These are phyloP conservation scores for Dissophora ornata DNA, from an alignment of 192 early-diverging fungal species.

Conservation along the genomic window DNA sequence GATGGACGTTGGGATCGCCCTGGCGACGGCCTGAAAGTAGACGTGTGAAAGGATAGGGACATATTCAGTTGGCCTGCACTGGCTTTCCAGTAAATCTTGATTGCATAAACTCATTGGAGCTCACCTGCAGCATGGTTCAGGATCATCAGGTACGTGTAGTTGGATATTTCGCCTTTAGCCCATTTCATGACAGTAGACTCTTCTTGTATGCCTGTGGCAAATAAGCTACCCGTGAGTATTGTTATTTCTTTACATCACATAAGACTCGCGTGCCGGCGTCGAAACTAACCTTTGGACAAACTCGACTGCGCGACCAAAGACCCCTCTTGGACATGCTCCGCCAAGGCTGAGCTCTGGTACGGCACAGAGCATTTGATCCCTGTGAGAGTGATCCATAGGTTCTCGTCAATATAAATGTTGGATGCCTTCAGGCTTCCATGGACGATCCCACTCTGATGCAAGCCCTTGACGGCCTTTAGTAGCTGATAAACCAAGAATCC, in stretches of 20 bases:
- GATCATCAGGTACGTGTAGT: constrained; percentile 94
- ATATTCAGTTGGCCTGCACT: too few relatives aligned
- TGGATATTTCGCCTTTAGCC: constrained; percentile 87
- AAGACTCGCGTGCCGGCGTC: background rate
- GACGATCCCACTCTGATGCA: constrained; percentile 67
- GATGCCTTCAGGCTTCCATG: constrained; percentile 67
- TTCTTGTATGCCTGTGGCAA: constrained; percentile 54
- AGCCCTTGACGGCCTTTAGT: constrained; percentile 56
- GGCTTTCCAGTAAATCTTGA: too few relatives aligned
- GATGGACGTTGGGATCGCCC: constrained; percentile 75
- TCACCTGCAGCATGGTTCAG: constrained; percentile 88
- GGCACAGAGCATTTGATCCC: constrained; percentile 64
- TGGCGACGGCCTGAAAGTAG: constrained; percentile 60
- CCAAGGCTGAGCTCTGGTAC: background rate
- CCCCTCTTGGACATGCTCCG: background rate
- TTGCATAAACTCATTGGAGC: background rate
- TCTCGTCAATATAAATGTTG: constrained; percentile 68
- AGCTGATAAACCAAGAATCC: constrained; percentile 72
- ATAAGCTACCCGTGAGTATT: background rate
- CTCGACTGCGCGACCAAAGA: background rate
- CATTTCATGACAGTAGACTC: constrained; percentile 70
- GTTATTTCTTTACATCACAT: too few relatives aligned
- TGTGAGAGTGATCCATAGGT: constrained; percentile 67
- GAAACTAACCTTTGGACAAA: constrained; percentile 49
- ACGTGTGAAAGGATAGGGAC: constrained; percentile 11